Conservation (phyloP, 768 basidiomycete species). For the Mycena vulgaris region DNA sequence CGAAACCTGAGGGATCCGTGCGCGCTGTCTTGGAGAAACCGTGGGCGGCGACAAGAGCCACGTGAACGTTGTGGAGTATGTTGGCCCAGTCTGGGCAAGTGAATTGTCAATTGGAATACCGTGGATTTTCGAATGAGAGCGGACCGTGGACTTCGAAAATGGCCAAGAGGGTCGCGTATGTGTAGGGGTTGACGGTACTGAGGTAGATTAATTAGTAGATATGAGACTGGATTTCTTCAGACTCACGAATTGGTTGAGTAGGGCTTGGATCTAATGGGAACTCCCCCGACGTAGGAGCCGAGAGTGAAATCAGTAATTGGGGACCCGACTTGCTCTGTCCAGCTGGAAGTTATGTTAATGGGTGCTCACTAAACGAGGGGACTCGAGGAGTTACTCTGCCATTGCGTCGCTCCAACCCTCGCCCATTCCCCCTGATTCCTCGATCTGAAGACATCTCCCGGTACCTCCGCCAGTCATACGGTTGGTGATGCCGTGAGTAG, state of each 20-base stretch:
- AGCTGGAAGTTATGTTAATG: constrained; percentile 47
- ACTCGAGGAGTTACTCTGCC: constrained; percentile 31
- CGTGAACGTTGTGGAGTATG: constrained; percentile 59
- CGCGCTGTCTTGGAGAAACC: constrained; percentile 56
- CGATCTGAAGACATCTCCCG: constrained; percentile 63
- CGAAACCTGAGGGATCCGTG: constrained; percentile 56
- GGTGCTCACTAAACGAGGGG: constrained; percentile 32
- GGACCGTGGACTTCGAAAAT: constrained; percentile 57
- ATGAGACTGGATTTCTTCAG: not conserved
- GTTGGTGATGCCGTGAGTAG: constrained; percentile 12
- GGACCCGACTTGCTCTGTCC: constrained; percentile 45
- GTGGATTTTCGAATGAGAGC: constrained; percentile 3
- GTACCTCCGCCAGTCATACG: constrained; percentile 44
- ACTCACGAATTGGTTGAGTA: constrained; percentile 61
- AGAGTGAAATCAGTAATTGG: constrained; percentile 37
- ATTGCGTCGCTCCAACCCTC: constrained; percentile 64
- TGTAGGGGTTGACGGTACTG: constrained; percentile 52
- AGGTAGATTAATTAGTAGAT: not conserved
- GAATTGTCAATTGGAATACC: constrained; percentile 8
- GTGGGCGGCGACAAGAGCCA: constrained; percentile 53
- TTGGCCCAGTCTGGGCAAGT: constrained; percentile 57
- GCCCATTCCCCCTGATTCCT: constrained; percentile 67
- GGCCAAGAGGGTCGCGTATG: constrained; percentile 50
- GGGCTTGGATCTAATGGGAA: constrained; percentile 57
- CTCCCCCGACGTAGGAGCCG: constrained; percentile 48